phyloP scores from a whole-genome alignment of 805 yeast genomes.

The Metschnikowia similis region DNA sequence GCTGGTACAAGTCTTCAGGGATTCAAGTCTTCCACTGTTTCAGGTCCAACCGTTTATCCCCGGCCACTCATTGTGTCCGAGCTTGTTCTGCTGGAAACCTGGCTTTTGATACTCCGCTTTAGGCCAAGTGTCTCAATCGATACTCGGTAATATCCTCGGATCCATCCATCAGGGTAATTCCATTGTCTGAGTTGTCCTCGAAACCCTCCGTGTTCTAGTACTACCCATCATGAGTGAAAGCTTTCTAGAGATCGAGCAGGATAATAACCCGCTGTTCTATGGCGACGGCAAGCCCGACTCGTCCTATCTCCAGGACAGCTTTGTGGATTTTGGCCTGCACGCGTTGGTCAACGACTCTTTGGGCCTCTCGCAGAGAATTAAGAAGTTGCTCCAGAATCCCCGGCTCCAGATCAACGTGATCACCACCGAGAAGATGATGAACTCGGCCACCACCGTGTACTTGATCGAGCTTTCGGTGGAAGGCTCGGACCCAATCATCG shows the following conservation, averaged over 20 bases:
- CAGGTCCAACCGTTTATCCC: no score
- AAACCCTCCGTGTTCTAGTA: no score
- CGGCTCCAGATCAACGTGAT: conserved; percentile 27
- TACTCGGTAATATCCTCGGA: background rate
- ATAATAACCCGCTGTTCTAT: conserved; percentile 42
- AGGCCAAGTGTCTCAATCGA: no score
- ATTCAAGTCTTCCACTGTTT: no score
- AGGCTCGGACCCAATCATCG: conserved; percentile 24
- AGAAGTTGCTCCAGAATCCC: conserved; percentile 25
- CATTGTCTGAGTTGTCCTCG: no score
- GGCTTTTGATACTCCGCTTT: no score
- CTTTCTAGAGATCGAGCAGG: conserved; percentile 41
- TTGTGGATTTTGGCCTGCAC: conserved; percentile 14
- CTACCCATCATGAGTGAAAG: conserved; percentile 13
- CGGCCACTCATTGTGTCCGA: no score
- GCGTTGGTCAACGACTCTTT: conserved; percentile 16
- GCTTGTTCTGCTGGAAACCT: no score
- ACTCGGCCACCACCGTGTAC: conserved; percentile 37
- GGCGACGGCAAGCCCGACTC: conserved; percentile 10
- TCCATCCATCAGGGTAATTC: background rate
- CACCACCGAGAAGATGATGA: conserved; percentile 32
- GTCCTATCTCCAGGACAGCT: conserved; percentile 12
- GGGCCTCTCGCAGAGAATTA: conserved; percentile 21
- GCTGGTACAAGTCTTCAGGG: no score
- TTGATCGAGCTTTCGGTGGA: conserved; percentile 25